Evolutionary conservation across 768 basidiomycete genomes (phyloP).

Genomic region (Chalciporus pseudorubinellus): DNA sequence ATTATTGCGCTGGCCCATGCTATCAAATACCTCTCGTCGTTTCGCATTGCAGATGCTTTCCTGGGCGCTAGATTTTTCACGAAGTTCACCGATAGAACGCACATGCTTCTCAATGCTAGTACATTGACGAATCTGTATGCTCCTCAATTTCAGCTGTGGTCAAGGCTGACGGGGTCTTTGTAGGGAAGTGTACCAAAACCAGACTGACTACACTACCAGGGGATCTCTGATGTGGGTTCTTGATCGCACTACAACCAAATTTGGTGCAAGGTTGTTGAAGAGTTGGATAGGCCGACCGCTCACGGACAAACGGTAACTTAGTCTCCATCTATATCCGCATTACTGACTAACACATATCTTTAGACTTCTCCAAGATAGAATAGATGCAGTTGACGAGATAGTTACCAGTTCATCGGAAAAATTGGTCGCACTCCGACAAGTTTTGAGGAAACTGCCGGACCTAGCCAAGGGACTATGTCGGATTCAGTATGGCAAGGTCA

Average conservation of each 20-base stretch:
- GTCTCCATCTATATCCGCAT: constrained; percentile 15
- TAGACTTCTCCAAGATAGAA: constrained; percentile 72
- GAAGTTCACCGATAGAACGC: constrained; percentile 68
- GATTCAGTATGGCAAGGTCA: constrained; percentile 88
- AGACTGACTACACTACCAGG: constrained; percentile 67
- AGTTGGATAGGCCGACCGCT: constrained; percentile 88
- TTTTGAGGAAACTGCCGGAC: constrained; percentile 80
- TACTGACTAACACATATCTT: neutral
- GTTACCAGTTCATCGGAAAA: constrained; percentile 55
- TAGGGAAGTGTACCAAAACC: constrained; percentile 89
- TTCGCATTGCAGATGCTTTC: constrained; percentile 77
- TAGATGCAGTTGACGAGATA: constrained; percentile 86
- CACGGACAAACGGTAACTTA: constrained; percentile 64
- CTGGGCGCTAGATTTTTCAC: constrained; percentile 75
- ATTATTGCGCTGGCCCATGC: constrained; percentile 71
- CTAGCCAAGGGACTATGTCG: constrained; percentile 82
- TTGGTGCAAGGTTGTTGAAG: constrained; percentile 80
- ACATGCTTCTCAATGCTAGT: constrained; percentile 88
- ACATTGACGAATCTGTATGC: constrained; percentile 76
- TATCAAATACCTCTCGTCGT: constrained; percentile 67
- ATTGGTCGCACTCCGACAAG: constrained; percentile 62
- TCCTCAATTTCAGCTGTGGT: neutral
- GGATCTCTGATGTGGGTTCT: constrained; percentile 86
- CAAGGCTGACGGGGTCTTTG: neutral
- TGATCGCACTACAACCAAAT: constrained; percentile 83